Conservation (phyloP, 148 eudicot genomes). For the Dianthus caryophyllus region DNA sequence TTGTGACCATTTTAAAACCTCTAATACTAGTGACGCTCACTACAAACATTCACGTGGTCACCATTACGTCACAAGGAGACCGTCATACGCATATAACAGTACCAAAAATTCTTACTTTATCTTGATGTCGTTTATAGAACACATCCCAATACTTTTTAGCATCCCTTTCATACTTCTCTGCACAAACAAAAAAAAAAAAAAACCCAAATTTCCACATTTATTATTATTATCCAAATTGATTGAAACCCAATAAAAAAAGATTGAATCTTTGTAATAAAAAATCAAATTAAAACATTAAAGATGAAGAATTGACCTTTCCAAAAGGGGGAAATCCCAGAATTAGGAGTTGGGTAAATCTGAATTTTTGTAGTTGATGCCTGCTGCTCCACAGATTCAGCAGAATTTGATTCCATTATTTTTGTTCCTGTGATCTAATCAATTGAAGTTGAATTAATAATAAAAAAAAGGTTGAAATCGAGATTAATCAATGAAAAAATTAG, state of each 20-base stretch:
- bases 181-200: slow-evolving; percentile 11
- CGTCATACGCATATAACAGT: too few relatives aligned
- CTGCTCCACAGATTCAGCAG: slow-evolving; percentile 28
- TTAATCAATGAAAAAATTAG: too few relatives aligned
- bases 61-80: too few relatives aligned
- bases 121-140: slow-evolving; percentile 92
- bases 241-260: background rate
- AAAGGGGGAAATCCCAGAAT: slow-evolving; percentile 62
- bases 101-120: slow-evolving; percentile 51
- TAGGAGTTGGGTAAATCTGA: slow-evolving; percentile 66
- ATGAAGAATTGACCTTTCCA: slow-evolving; percentile 56
- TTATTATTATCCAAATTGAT: background rate
- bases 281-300: background rate
- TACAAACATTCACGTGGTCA: too few relatives aligned
- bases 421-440: background rate
- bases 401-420: slow-evolving; percentile 23
- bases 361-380: slow-evolving; percentile 34
- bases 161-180: slow-evolving; percentile 92
- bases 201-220: slow-evolving; percentile 12
- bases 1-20: too few relatives aligned
- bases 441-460: background rate
- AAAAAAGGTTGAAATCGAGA: too few relatives aligned
- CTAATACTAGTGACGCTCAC: too few relatives aligned
- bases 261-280: background rate
- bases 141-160: slow-evolving; percentile 95